Base-by-base conservation (phyloP, 2,329 filamentous ascomycete species). In the Colletotrichum noveboracense region DNA sequence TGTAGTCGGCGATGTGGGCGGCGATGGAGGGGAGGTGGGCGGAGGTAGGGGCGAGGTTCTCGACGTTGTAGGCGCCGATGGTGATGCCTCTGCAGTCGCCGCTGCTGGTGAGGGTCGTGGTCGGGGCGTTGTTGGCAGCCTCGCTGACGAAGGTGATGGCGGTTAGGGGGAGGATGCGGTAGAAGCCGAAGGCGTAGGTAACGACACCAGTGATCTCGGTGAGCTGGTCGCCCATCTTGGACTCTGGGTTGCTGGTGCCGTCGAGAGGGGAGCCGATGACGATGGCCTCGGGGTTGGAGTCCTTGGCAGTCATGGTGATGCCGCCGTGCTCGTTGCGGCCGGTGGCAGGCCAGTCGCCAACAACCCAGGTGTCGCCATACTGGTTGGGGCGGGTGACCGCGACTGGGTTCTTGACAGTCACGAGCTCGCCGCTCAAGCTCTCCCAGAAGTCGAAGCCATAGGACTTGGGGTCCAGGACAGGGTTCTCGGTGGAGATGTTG, bases 391-490 rank as follows among this genome's bases (percentile, higher is more conserved):
- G 90, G 66, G 88, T 87, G 61, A 94, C 83, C 58, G 90, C 91
- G 14, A 85, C 88, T 2, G 91, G 89, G 61, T 84, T 87, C 78
- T 87, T 87, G 62, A 95, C 85, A 1, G 91, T 94, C 16, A 95
- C 93, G 9, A 94, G 86, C 83, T 94, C 92, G 32, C 93, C 93
- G 70, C 86, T 87, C 74, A 95, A 83, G 77, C 90, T 92, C 87
- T 95, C 92, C 93, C 93, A 95, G 80, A 94, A 95, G 82, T 95
- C 93, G 34, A 95, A 85, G 4, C 93, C 93, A 79, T 92, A 95
- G 56, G 86, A 84, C 26, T 85, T 84, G 3, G 93, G 93, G 76
- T 93, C 82, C 52, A 95, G 87, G 16, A 85, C 84, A 0, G 93
- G 93, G 81, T 95, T 94, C 38, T 81, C 85, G 7, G 82, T 85